Evolutionary conservation across 768 basidiomycete genomes (phyloP).

Genomic region (Podaxis rugospora): DNA sequence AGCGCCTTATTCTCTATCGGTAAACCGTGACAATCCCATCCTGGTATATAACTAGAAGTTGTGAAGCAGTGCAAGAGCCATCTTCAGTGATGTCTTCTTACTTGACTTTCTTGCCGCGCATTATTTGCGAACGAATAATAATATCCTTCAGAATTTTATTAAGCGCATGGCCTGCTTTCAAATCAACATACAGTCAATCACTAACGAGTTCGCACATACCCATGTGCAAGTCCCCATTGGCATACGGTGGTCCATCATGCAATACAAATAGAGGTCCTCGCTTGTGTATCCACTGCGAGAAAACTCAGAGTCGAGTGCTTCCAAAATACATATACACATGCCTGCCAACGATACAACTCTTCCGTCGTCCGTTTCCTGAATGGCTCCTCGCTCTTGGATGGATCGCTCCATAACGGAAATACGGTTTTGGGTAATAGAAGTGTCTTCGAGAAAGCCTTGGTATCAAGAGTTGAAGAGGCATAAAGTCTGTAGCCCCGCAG

Average conservation of each 20-base stretch:
- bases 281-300: conserved; percentile 55
- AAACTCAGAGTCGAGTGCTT: background rate
- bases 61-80: background rate
- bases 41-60: conserved; percentile 76
- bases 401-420: conserved; percentile 71
- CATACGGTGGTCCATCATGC: conserved; percentile 97
- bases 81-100: conserved; percentile 31
- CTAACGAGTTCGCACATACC: conserved; percentile 42
- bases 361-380: conserved; percentile 65
- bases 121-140: conserved; percentile 84
- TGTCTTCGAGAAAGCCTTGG: conserved; percentile 48
- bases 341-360: conserved; percentile 78
- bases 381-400: conserved; percentile 53
- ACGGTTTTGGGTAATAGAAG: conserved; percentile 78
- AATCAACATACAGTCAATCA: background rate
- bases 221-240: conserved; percentile 94
- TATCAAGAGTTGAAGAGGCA: conserved; percentile 18
- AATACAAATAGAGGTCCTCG: conserved; percentile 73
- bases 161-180: conserved; percentile 75
- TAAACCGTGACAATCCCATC: conserved; percentile 98
- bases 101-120: conserved; percentile 77
- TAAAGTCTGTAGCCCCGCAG: background rate
- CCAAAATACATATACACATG: conserved; percentile 24
- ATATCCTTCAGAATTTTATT: conserved; percentile 98
- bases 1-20: conserved; percentile 96